Evolutionary conservation across 148 eudicot genomes (phyloP).

Genomic region (Rhododendron mucronatum): DNA sequence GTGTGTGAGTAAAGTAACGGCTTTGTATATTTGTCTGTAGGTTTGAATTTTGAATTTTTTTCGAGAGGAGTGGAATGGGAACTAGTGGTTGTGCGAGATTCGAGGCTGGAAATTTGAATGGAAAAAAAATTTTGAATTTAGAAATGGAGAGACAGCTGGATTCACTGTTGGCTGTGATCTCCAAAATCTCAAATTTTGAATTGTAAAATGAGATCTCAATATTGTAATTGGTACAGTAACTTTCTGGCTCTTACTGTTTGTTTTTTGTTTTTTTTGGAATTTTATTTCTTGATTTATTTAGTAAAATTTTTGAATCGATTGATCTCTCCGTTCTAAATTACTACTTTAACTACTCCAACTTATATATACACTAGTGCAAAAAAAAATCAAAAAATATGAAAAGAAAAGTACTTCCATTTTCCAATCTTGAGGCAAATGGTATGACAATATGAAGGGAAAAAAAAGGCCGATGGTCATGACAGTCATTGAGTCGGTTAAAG

Average conservation of each 20-base stretch:
- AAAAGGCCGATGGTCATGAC: too few relatives aligned
- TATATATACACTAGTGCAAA: too few relatives aligned
- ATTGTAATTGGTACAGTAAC: not conserved
- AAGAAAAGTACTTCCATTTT: too few relatives aligned
- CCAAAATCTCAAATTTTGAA: not conserved
- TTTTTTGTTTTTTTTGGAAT: too few relatives aligned
- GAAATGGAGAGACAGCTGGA: not conserved
- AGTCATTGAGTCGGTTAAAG: too few relatives aligned
- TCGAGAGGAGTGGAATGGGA: not conserved
- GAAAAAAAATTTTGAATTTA: not conserved
- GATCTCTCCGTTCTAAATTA: too few relatives aligned
- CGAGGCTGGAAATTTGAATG: not conserved
- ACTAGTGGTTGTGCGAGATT: not conserved
- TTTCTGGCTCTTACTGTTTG: not conserved
- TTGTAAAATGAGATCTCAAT: not conserved
- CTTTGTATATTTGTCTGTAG: not conserved
- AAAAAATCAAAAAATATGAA: too few relatives aligned
- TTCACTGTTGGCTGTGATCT: not conserved
- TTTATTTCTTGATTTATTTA: too few relatives aligned
- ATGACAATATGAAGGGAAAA: too few relatives aligned
- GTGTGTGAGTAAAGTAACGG: not conserved
- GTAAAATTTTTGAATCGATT: too few relatives aligned
- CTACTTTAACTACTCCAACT: too few relatives aligned
- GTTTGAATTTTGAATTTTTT: slow-evolving; percentile 9
- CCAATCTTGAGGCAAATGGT: too few relatives aligned